Evolutionary conservation across 495 filamentous ascomycete species (phyloP).

Genomic region (Choiromyces venosus): DNA sequence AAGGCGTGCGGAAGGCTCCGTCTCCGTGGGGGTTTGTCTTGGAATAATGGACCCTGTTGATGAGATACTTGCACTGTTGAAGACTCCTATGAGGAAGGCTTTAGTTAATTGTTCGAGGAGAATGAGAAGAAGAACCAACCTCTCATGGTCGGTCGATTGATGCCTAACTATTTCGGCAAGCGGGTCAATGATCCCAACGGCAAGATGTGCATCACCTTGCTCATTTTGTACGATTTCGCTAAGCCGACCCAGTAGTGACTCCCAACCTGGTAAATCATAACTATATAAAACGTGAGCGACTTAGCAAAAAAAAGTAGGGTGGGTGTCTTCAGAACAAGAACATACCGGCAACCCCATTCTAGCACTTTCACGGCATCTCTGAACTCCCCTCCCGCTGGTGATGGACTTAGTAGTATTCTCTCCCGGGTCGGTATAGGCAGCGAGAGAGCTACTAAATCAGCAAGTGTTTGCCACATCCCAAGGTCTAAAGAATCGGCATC

Average conservation of each 20-base stretch:
- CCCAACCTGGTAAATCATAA: conserved; percentile 51
- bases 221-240: conserved; percentile 57
- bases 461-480: conserved; percentile 45
- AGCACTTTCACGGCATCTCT: conserved; percentile 65
- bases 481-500: conserved; percentile 24
- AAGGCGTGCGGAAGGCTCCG: conserved; percentile 5
- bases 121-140: conserved; percentile 7
- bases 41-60: conserved; percentile 20
- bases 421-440: conserved; percentile 39
- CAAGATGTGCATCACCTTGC: conserved; percentile 59
- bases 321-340: conserved; percentile 41
- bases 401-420: conserved; percentile 21
- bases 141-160: conserved; percentile 17
- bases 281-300: not conserved
- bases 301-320: conserved; percentile 34
- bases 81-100: not conserved
- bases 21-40: conserved; percentile 16
- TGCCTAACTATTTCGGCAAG: conserved; percentile 52
- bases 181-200: conserved; percentile 63
- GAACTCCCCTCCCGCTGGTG: conserved; percentile 54
- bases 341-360: conserved; percentile 54
- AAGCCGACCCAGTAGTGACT: conserved; percentile 55
- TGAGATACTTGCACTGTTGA: not conserved
- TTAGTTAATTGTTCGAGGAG: not conserved
- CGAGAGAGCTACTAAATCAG: conserved; percentile 39